Evolutionary conservation across 176 grass and related monocot species (phyloP), one percentile per base, ranked within the genome.

Genomic region (Poa annua): DNA sequence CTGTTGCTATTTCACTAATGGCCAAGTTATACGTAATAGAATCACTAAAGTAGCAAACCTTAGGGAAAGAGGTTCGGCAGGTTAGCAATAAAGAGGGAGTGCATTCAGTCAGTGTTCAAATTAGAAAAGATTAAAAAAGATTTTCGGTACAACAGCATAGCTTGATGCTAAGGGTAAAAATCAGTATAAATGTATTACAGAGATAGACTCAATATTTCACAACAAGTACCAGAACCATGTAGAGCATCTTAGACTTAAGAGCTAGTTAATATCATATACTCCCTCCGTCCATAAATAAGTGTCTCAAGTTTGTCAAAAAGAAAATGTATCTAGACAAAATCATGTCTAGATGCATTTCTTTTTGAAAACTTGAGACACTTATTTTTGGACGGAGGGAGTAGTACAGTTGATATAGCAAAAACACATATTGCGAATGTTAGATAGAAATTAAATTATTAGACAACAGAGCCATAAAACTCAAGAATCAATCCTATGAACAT

Each of bases 401-500:
- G 61, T 42, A 17, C 44, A 47, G 29, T 48, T 33, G 25, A 32
- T 32, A 44, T 26, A 66, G 51, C 36, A 39, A 62, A 42, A 2
- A 1, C 11, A 61, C 45, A 74, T 50, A 15, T 0, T 71, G 33
- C 45, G 10, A 52, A 20, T 65, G 42, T 12, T 74, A 73, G 74
- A 60, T 74, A 17, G 29, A 54, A 63, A 67, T 49, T 15, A 76
- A 84, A 17, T 84, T 16, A 32, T 21, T 74, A 39, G 26, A 74
- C 45, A 53, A 53, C 45, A 54, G 29, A 64, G 66, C 82, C 10
- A 32, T 4, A 19, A 77, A 77, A 33, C 20, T 75, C 26, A 21
- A 73, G 42, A 74, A 41, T 74, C 32, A 65, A 24, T 13, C 56
- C 81, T 52, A 47, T 50, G 70, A 83, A 11, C 65, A 75, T 24